phyloP scores from a whole-genome alignment of 108 stramenopile species.

The Mediolabrus comicus region DNA sequence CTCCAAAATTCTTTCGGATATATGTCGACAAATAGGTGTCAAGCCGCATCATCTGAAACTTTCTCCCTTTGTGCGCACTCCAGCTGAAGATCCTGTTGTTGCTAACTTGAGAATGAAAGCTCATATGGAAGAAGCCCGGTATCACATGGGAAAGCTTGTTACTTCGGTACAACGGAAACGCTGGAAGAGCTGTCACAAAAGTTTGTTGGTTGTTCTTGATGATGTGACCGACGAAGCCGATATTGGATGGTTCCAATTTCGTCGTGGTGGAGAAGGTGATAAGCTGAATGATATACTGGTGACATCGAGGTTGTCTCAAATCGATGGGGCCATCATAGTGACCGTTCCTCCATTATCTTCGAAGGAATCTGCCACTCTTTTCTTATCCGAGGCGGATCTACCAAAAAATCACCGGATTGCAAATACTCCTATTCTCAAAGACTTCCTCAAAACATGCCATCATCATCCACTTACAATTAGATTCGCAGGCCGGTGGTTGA shows the following conservation, averaged over 20 bases:
- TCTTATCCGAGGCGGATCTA: constrained; percentile 67
- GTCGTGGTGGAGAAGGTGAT: constrained; percentile 33
- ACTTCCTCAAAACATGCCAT: constrained; percentile 62
- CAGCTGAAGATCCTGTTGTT: constrained; percentile 52
- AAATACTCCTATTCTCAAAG: constrained; percentile 43
- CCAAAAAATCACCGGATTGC: constrained; percentile 51
- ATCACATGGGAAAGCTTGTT: constrained; percentile 64
- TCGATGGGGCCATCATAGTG: constrained; percentile 58
- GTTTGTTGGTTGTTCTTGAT: constrained; percentile 70
- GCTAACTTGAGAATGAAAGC: constrained; percentile 58
- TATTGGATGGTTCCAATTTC: constrained; percentile 76
- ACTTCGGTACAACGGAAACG: constrained; percentile 16
- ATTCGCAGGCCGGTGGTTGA: constrained; percentile 72
- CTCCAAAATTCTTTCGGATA: constrained; percentile 1
- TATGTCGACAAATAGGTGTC: constrained; percentile 19
- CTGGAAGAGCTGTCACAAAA: background rate
- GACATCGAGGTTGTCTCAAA: constrained; percentile 49
- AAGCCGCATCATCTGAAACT: constrained; percentile 11
- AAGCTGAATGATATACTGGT: constrained; percentile 57
- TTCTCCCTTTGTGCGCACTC: constrained; percentile 48
- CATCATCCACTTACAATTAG: constrained; percentile 78
- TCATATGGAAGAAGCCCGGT: constrained; percentile 72
- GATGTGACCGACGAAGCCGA: constrained; percentile 68
- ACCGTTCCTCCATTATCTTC: constrained; percentile 64
- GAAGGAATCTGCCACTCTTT: constrained; percentile 57